Evolutionary conservation across 2,329 filamentous ascomycete genomes (phyloP).

Genomic region (Aureobasidium vineae): DNA sequence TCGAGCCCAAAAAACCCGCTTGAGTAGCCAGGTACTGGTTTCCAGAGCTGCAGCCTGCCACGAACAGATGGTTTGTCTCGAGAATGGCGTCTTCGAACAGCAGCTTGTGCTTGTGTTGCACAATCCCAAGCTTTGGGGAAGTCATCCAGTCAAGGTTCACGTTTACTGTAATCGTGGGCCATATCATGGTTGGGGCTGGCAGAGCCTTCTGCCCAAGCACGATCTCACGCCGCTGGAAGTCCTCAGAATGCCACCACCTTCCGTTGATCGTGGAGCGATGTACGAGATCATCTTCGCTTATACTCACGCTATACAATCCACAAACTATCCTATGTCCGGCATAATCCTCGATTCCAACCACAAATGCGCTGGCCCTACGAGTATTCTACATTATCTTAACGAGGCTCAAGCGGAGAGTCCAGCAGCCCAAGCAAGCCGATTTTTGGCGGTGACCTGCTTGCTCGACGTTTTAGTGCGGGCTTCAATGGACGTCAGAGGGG

Average conservation of each 20-base stretch:
- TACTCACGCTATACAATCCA: not conserved
- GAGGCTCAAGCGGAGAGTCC: not conserved
- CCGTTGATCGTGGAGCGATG: not conserved
- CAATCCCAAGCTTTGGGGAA: not conserved
- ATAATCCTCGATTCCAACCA: not conserved
- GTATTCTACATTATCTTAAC: not conserved
- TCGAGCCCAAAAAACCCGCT: not conserved
- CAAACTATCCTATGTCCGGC: not conserved
- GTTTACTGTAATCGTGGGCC: not conserved
- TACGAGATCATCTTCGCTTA: not conserved
- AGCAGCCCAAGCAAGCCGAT: not conserved
- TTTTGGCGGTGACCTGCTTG: not conserved
- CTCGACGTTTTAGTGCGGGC: not conserved
- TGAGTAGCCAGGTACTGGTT: not conserved
- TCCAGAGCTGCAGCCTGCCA: not conserved
- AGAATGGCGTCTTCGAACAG: not conserved
- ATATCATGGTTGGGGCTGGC: constrained; percentile 2
- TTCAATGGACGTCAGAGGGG: not conserved
- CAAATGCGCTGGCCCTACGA: not conserved
- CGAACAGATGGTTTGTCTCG: not conserved
- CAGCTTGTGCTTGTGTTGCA: not conserved
- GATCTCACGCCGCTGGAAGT: not conserved
- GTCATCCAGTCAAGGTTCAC: not conserved
- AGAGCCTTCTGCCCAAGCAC: not conserved
- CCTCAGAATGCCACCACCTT: not conserved